Conservation (phyloP, 345 rosid species). For the Cardiospermum halicacabum region DNA sequence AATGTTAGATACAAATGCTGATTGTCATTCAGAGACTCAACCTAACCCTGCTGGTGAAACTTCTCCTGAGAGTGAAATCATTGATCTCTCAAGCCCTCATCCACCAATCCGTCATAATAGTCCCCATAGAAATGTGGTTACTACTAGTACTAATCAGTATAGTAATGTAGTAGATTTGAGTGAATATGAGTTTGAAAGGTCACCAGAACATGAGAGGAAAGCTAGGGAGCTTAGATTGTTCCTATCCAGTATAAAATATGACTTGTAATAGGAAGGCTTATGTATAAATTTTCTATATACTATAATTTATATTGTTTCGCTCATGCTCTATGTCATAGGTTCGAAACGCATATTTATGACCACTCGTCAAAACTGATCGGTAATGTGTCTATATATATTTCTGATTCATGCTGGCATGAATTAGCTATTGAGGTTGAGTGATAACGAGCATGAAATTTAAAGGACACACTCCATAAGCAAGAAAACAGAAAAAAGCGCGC, state of each 20-base stretch:
- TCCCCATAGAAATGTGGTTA: slow-evolving; percentile 26
- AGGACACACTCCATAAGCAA: too few species aligned
- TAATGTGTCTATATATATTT: too few species aligned
- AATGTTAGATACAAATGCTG: slow-evolving; percentile 22
- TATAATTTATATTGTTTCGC: too few species aligned
- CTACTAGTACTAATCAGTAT: slow-evolving; percentile 20
- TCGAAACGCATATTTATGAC: too few species aligned
- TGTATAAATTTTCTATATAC: background rate
- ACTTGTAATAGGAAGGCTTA: slow-evolving; percentile 20
- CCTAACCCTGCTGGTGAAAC: slow-evolving; percentile 5
- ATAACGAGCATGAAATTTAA: too few species aligned
- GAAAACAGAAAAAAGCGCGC: slow-evolving; percentile 17
- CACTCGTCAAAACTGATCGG: too few species aligned
- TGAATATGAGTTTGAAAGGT: slow-evolving; percentile 62
- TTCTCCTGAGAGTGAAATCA: slow-evolving; percentile 35
- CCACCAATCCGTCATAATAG: slow-evolving; percentile 28
- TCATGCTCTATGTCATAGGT: too few species aligned
- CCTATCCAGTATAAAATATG: slow-evolving; percentile 47
- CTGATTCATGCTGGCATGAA: too few species aligned
- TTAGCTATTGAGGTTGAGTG: too few species aligned
- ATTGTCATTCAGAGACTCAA: slow-evolving; percentile 8
- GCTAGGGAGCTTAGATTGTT: slow-evolving; percentile 64
- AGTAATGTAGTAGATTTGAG: slow-evolving; percentile 52
- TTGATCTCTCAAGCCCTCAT: slow-evolving; percentile 83
- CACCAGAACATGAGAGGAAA: slow-evolving; percentile 56